Evolutionary conservation across 345 rosid genomes (phyloP), one percentile per base, ranked within the genome.

Genomic region (Streptanthus diversifolius): DNA sequence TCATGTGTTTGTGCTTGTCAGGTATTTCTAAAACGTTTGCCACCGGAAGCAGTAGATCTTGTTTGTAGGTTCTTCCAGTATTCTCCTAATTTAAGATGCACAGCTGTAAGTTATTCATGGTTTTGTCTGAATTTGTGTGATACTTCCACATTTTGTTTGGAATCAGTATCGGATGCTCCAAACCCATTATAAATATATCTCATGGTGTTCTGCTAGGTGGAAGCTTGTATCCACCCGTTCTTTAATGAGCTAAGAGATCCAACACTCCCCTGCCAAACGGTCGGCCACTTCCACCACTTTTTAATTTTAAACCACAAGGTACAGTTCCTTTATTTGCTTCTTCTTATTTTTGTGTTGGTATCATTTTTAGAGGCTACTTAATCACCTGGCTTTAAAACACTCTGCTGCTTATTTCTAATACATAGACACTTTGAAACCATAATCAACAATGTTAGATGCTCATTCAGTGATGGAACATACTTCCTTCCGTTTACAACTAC

Each of bases 11-110:
- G 55, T 21, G 41, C 15, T 29, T 56, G 14, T 70, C 66, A 70
- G 75, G 58, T 70, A 1, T 70, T 70, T 74, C 92, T 85, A 68
- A 90, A 92, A 80, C 85, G 90, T 19, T 77, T 92, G 41, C 92
- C 98, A 32, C 96, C 96, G 0, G 98, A 92, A 81, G 98, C 96
- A 30, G 98, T 92, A 39, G 98, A 92, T 71, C 91, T 92, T 40
- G 86, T 92, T 40, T 92, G 92, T 75, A 81, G 96, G 71, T 85
- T 92, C 75, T 87, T 92, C 71, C 98, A 92, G 70, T 92, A 92
- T 70, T 92, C 98, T 36, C 98, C 98, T 7, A 85, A 92, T 80
- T 73, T 92, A 70, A 82, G 98, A 63, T 89, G 96, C 82, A 92
- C 98, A 40, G 96, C 98, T 65, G 97, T 91, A 87, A 83, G 93